phyloP scores from a whole-genome alignment of 129 eudicot genomes.

The Ambrosia artemisiifolia region DNA sequence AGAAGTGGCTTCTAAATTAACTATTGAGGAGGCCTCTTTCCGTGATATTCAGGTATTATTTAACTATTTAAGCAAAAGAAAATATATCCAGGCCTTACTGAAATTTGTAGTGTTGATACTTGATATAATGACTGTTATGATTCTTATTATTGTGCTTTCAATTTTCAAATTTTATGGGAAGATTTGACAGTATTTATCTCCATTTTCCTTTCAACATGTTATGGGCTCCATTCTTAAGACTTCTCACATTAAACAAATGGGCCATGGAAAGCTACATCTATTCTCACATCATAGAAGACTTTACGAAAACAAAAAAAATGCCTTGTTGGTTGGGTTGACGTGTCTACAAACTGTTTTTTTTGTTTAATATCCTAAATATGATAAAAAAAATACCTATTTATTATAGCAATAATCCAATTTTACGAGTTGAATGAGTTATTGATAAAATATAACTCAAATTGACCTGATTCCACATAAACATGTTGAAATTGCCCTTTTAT shows the following conservation, averaged over 20 bases:
- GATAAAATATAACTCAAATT: not conserved
- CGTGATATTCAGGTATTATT: slow-evolving; percentile 75
- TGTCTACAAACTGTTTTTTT: not conserved
- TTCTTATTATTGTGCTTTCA: slow-evolving; percentile 3
- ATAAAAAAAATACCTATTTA: not conserved
- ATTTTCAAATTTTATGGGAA: not conserved
- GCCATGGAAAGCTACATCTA: not conserved
- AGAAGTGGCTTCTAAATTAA: slow-evolving; percentile 89
- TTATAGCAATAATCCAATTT: not conserved
- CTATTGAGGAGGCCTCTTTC: slow-evolving; percentile 92
- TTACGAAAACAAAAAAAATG: not conserved
- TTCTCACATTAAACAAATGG: not conserved
- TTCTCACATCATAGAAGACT: not conserved
- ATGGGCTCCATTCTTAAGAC: not conserved
- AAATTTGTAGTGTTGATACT: slow-evolving; percentile 1
- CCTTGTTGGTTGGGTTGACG: not conserved
- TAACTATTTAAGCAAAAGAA: not conserved
- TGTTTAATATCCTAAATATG: not conserved
- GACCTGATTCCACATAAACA: not conserved
- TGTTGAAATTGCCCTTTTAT: not conserved
- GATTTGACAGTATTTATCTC: not conserved
- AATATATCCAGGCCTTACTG: slow-evolving; percentile 4
- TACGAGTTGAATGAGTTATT: not conserved
- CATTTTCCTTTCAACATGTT: not conserved
- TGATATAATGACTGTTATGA: not conserved